Base-by-base conservation (phyloP, 75 land plant genomes). In the Selaginella moellendorffii region DNA sequence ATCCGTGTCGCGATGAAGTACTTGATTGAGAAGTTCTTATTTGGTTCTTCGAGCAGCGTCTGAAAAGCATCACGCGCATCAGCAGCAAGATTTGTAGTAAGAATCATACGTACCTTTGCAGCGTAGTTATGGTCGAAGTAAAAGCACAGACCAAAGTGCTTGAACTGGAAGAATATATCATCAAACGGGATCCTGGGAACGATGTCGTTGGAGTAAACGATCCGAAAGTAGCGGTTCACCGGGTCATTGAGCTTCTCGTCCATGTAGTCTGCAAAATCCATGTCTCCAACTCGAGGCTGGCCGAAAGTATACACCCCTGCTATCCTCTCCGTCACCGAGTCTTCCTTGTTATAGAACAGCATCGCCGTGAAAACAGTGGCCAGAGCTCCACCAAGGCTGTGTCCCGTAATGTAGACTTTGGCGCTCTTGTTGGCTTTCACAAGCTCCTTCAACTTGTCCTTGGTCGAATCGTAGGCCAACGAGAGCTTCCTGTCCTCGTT, bases 111-210 rank as follows among this genome's bases (percentile, higher is more conserved):
- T n/a, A n/a, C n/a, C n/a, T n/a, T n/a, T n/a, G n/a, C n/a, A n/a
- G n/a, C n/a, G n/a, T n/a, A n/a, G n/a, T n/a, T 24, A 59, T 81
- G 67, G 54, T 76, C 28, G 59, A 68, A 81, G 68, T 78, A 81
- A 22, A 78, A 67, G 36, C 84, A 81, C 22, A 46, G 20, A 9
- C 78, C 81, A 68, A 78, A 78, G 54, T 81, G 84, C 66, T 81
- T 81, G 66, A 29, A 81, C 65, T 61, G 52, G 30, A 81, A 79
- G 1, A 74, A 54, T 26, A 36, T 62, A 65, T 78, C 71, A 62
- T 81, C 84, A 62, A 65, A 78, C 10, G 81, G 84, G 46, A 81
- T 27, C 26, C 84, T 72, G 0, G 81, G 80, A 29, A 79, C 71
- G 1, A 81, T 27, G 25, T 78, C 84, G 69, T 75, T 76, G 73